Evolutionary conservation across 495 filamentous ascomycete species (phyloP), one percentile per base, ranked within the genome.

Genomic region (Podospora tetraspora): DNA sequence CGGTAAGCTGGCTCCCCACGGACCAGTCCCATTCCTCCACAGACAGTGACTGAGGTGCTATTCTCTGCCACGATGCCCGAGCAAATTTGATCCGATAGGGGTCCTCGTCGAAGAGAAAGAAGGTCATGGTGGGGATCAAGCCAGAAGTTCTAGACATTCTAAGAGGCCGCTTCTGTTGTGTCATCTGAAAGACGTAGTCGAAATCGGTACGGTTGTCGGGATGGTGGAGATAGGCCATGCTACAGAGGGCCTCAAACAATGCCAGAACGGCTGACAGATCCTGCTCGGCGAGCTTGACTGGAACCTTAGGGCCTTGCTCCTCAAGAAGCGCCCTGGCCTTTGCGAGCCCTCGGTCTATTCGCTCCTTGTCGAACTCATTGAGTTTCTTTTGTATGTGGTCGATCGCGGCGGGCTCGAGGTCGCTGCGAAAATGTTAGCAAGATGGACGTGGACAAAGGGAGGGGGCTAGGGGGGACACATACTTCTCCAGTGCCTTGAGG

Each of bases 11-110:
- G 65, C 89, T 89, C 52, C 86, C 85, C 43, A 97, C 84, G 1
- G 90, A 90, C 89, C 91, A 93, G 29, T 95, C 90, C 74, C 96
- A 97, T 68, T 94, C 90, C 27, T 86, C 78, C 12, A 80, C 76
- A 0, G 87, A 87, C 9, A 92, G 84, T 16, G 69, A 66, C 21
- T 81, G 81, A 3, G 84, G 76, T 13, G 79, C 73, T 62, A 87
- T 86, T 64, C 85, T 85, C 24, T 83, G 79, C 87, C 91, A 96
- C 1, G 88, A 84, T 27, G 82, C 78, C 24, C 85, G 76, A 9
- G 92, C 93, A 85, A 94, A 97, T 57, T 80, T 79, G 25, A 80
- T 81, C 57, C 90, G 85, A 58, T 75, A 76, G 34, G 81, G 78
- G 32, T 91, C 84, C 6, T 82, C 75, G 66, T 90, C 87, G 71